Evolutionary conservation across 208 protist species (phyloP).

Genomic region (Naegleria gruberi): DNA sequence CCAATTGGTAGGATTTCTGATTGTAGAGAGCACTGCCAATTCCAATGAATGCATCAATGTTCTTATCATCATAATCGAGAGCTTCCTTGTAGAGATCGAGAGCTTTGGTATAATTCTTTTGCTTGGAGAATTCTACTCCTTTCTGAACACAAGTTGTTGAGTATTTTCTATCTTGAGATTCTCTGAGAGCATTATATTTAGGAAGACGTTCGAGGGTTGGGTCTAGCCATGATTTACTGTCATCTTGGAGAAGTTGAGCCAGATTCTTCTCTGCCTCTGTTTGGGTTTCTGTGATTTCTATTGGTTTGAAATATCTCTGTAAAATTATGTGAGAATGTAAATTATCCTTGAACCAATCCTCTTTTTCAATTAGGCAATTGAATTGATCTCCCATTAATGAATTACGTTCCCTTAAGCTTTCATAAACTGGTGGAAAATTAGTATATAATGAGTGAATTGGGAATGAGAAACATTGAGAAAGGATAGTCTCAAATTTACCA

Average conservation of each 20-base stretch:
- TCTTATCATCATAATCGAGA: not conserved
- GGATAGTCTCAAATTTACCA: not conserved
- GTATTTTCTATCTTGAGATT: not conserved
- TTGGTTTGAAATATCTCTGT: not conserved
- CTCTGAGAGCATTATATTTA: not conserved
- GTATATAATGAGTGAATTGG: not conserved
- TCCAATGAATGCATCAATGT: not conserved
- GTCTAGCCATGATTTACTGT: not conserved
- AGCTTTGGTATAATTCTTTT: not conserved
- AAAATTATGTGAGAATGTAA: not conserved
- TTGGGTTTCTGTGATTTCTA: no score
- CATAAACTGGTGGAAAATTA: not conserved
- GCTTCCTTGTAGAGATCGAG: not conserved
- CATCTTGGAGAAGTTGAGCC: not conserved
- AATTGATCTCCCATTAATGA: not conserved
- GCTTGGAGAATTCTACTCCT: not conserved
- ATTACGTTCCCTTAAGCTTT: not conserved
- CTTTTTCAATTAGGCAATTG: not conserved
- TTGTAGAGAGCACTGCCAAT: not conserved
- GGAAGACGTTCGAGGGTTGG: not conserved
- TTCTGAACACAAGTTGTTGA: not conserved
- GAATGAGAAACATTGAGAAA: not conserved
- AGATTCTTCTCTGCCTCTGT: not conserved
- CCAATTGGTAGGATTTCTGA: not conserved
- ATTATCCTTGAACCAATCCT: not conserved